Percentiles rank a stretch among this genome's conserved stretches.
phyloP scores from a whole-genome alignment of 2,329 filamentous ascomycete genomes.

The Cryphonectria radicalis region DNA sequence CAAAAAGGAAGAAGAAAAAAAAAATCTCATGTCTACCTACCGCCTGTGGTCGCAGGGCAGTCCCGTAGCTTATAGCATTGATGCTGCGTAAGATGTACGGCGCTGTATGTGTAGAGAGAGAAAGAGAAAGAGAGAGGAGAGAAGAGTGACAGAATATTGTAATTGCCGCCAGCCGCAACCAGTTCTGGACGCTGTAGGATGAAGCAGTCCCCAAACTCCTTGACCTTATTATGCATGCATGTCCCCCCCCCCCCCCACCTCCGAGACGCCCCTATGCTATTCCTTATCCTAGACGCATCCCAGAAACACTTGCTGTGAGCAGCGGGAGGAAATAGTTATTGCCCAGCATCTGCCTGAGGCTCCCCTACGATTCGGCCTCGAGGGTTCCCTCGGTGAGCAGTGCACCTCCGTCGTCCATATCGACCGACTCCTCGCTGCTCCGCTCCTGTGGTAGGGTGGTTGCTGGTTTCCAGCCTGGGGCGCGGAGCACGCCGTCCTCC shows the following conservation, averaged over 20 bases:
- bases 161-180: neutral
- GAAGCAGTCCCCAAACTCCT: constrained; percentile 2
- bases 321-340: constrained; percentile 11
- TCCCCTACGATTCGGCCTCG: constrained; percentile 34
- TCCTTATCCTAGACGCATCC: neutral
- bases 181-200: constrained; percentile 6
- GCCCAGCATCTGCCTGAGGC: constrained; percentile 8
- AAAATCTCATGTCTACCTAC: neutral
- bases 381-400: constrained; percentile 45
- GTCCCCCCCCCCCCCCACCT: too few species aligned
- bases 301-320: constrained; percentile 7
- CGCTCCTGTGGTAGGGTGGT: constrained; percentile 6
- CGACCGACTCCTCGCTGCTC: constrained; percentile 22
- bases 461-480: constrained; percentile 15
- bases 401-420: constrained; percentile 28
- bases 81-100: constrained; percentile 9
- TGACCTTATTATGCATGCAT: neutral
- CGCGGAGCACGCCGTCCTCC: constrained; percentile 46
- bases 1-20: neutral
- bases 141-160: neutral
- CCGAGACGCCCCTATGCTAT: neutral
- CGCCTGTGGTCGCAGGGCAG: neutral
- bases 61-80: constrained; percentile 2
- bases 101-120: neutral
- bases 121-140: neutral